Base-by-base conservation (phyloP, 192 early-diverging fungal species). In the Lobulomyces angularis region DNA sequence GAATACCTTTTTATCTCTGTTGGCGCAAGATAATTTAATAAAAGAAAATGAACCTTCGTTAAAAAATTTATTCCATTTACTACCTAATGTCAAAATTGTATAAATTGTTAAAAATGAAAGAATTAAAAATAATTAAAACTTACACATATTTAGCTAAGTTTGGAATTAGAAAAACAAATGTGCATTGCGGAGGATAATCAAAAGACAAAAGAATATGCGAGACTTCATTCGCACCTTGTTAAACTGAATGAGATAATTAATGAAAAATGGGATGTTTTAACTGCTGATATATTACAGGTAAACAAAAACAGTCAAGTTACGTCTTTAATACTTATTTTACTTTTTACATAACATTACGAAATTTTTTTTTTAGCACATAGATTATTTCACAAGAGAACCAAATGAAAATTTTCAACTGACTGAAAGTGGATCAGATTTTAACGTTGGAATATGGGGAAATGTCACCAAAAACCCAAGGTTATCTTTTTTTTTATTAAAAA, bases 331-430 rank as follows among this genome's bases (percentile, higher is more conserved):
- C 36, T 24, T 22, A 55, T 20, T 7, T 22, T 8, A 31, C 26
- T 40, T 21, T 9, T 18, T 38, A 40, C 20, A 38, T 37, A 12
- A 26, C 29, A 14, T n/a, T 20, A 14, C 33, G 12, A 16, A 16
- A 12, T 32, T 16, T 32, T 12, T 12, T 32, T 12, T 16, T 12
- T 12, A 67, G 59, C 48, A 68, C 38, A 28, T 66, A 28, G 69
- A 73, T 36, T 43, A 59, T 8, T 68, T 65, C 42, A 9, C 27
- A 19, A 29, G 53, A 8, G 69, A 73, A 39, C 32, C 55, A 2
- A 73, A 64, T 43, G 69, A 73, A 53, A 69, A 73, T 54, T 73
- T 73, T 45, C 65, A 69, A 30, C 35, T 61, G 19, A 17, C 57
- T 5, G 20, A 26, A 16, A 20, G 29, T 2, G 52, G 46, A 4